Evolutionary conservation across 371 early-diverging fungal genomes (phyloP).

Genomic region (Mucor indicus): DNA sequence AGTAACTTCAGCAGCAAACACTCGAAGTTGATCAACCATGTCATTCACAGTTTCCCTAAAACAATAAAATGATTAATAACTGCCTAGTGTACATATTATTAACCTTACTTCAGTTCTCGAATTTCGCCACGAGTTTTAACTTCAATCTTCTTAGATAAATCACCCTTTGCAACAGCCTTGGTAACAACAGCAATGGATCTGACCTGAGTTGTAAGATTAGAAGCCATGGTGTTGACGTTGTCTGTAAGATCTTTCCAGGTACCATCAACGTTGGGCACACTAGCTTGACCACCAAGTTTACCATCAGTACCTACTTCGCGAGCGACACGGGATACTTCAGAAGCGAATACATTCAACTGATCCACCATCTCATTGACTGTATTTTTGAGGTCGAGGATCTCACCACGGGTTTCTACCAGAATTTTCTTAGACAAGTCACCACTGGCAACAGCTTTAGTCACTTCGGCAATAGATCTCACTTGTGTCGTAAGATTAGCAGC

Average conservation of each 20-base stretch:
- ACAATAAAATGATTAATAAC: neutral
- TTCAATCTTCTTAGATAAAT: slow-evolving; percentile 34
- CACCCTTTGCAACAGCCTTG: slow-evolving; percentile 36
- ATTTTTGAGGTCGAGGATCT: slow-evolving; percentile 24
- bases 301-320: slow-evolving; percentile 41
- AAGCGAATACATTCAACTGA: slow-evolving; percentile 39
- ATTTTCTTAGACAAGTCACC: slow-evolving; percentile 34
- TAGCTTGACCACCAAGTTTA: slow-evolving; percentile 46
- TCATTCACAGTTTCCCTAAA: slow-evolving; percentile 21
- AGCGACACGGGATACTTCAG: slow-evolving; percentile 39
- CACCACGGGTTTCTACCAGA: slow-evolving; percentile 26
- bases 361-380: slow-evolving; percentile 26
- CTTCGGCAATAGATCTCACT: slow-evolving; percentile 29
- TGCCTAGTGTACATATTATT: no score
- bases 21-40: slow-evolving; percentile 28
- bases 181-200: slow-evolving; percentile 39
- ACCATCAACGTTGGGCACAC: slow-evolving; percentile 30
- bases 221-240: slow-evolving; percentile 39
- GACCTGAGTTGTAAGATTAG: slow-evolving; percentile 41
- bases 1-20: slow-evolving; percentile 28
- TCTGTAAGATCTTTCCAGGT: slow-evolving; percentile 20
- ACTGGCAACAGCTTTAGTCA: slow-evolving; percentile 27
- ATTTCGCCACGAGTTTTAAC: slow-evolving; percentile 40
- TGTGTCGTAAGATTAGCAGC: slow-evolving; percentile 27
- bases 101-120: slow-evolving; percentile 16